Base-by-base conservation (phyloP, 2,329 filamentous ascomycete species). In the Leptographium galeiforme region DNA sequence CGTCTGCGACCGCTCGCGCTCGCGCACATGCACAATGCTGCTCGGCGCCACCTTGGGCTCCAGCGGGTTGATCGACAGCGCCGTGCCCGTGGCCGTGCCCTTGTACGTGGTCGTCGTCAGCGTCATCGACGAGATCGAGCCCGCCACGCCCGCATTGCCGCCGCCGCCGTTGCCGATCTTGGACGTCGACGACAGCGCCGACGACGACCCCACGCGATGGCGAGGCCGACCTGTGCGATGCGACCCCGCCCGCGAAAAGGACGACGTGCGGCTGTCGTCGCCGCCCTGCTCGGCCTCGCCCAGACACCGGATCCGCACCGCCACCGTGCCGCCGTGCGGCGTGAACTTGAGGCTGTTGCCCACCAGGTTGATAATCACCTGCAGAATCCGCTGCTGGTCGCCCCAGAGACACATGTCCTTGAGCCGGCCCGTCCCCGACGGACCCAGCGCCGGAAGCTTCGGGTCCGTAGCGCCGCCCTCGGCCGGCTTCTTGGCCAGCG, bases 341-440 rank as follows among this genome's bases (percentile, higher is more conserved):
- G 90, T 95, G 63, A 96, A 95, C 64, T 96, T 96, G 45, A 95
- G 71, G 65, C 85, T 88, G 69, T 96, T 96, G 67, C 86, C 90
- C 48, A 95, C 88, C 36, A 96, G 73, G 63, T 95, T 95, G 71
- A 94, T 95, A 48, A 95, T 79, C n/a, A 95, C 86, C 65, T 95
- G 90, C 32, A 95, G 70, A 41, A 95, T 93, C 46, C 90, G 77
- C 63, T 95, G 89, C 59, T 93, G 86, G 61, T 96, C 90, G n/a
- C 90, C 90, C 81, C 87, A 93, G 1, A 96, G 72, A 50, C 86
- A 83, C 83, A 94, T 90, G 58, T 95, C 88, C 63, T 86, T 87
- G 30, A 95, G 67, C 18, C 84, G 74, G 11, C 84, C 85, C 4
- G 79, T 73, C 6, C 84, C 84, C 34, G 74, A 71, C 1, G 84